A percentile compares a stretch with the other conserved stretches of the same genome.
phyloP scores from a whole-genome alignment of 148 eudicot species.

The Agrostemma githago region DNA sequence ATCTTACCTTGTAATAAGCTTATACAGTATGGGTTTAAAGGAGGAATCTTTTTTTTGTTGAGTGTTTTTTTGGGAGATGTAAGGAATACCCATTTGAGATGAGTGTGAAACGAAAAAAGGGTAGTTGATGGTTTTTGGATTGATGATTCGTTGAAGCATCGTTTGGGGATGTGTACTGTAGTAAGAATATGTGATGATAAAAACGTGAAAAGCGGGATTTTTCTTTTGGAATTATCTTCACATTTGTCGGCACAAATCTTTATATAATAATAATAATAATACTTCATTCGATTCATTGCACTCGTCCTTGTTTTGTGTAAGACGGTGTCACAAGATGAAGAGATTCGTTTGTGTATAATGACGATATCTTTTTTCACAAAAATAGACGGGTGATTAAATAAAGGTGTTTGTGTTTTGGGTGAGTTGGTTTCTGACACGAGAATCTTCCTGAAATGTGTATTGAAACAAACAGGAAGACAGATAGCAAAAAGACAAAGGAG shows the following conservation, averaged over 20 bases:
- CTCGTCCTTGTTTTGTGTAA: background rate
- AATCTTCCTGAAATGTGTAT: background rate
- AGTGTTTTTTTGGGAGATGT: background rate
- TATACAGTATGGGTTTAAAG: too few species aligned
- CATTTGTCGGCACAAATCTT: constrained; percentile 17
- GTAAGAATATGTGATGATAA: background rate
- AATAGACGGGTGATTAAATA: background rate
- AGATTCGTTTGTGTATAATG: too few species aligned
- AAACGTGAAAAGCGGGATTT: constrained; percentile 1
- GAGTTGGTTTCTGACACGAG: background rate
- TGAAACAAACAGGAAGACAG: constrained; percentile 26
- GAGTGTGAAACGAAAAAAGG: constrained; percentile 24
- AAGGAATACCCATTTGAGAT: constrained; percentile 27
- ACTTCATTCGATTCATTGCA: background rate
- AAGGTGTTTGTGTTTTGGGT: background rate
- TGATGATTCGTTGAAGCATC: background rate
- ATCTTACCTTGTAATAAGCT: too few species aligned
- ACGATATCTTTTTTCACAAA: too few species aligned
- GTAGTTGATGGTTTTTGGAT: constrained; percentile 21
- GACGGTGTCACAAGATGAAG: too few species aligned
- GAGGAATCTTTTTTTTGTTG: too few species aligned
- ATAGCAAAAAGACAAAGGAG: constrained; percentile 47
- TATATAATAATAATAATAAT: constrained; percentile 2
- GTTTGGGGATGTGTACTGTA: too few species aligned
- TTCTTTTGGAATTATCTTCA: constrained; percentile 7